Conservation (phyloP, 202 grass and related monocot genomes). For the Dendrocalamus latiflorus region DNA sequence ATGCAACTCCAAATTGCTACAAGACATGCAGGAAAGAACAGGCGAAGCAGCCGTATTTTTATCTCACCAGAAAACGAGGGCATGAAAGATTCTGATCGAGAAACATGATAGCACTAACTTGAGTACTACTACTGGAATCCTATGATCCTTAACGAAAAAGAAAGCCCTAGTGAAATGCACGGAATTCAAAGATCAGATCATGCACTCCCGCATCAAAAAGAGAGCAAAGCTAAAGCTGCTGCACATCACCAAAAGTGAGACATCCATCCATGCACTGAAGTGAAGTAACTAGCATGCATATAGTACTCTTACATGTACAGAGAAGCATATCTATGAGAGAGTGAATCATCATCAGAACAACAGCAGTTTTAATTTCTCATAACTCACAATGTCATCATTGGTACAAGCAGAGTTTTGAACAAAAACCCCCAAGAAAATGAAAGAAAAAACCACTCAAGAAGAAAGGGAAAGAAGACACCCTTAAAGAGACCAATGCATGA, state of each 20-base stretch:
- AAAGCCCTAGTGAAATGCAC: conserved; percentile 23
- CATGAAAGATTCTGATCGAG: conserved; percentile 46
- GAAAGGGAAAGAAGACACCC: conserved; percentile 15
- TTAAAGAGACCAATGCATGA: conserved; percentile 34
- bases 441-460: conserved; percentile 32
- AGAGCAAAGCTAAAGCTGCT: conserved; percentile 51
- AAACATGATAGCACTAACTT: conserved; percentile 33
- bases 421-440: conserved; percentile 14
- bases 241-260: conserved; percentile 48
- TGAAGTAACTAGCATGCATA: neutral
- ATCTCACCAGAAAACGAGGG: conserved; percentile 10
- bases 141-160: conserved; percentile 36
- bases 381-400: conserved; percentile 45
- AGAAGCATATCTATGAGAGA: neutral
- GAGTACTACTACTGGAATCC: conserved; percentile 43
- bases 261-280: conserved; percentile 53
- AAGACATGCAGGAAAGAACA: conserved; percentile 53
- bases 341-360: conserved; percentile 38
- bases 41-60: conserved; percentile 19
- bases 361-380: conserved; percentile 46
- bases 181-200: conserved; percentile 54
- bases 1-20: conserved; percentile 36
- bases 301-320: neutral
- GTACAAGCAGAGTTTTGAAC: conserved; percentile 47
- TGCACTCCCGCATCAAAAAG: conserved; percentile 33